phyloP scores from a whole-genome alignment of 306 rosid species.

The Vigna angularis region DNA sequence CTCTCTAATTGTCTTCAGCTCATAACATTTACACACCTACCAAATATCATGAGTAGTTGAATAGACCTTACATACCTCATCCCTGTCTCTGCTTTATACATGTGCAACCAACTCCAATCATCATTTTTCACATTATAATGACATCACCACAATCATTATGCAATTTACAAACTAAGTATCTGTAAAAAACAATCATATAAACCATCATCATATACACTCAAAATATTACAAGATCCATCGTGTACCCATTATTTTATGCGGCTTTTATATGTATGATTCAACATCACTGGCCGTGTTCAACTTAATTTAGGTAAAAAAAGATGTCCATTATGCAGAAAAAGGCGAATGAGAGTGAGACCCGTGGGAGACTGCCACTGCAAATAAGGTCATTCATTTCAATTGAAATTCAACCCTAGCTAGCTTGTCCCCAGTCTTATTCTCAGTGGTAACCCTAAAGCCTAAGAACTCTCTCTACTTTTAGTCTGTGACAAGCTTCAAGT shows the following conservation, averaged over 20 bases:
- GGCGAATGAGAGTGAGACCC: constrained; percentile 35
- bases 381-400: constrained; percentile 38
- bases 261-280: background rate
- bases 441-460: constrained; percentile 53
- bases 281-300: background rate
- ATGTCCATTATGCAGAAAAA: constrained; percentile 30
- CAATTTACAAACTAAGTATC: background rate
- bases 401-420: constrained; percentile 44
- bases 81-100: constrained; percentile 49
- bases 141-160: background rate
- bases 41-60: constrained; percentile 44
- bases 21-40: constrained; percentile 42
- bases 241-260: background rate
- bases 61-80: constrained; percentile 51
- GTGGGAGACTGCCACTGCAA: constrained; percentile 39
- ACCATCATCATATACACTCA: background rate
- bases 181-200: background rate
- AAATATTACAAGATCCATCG: constrained; percentile 2
- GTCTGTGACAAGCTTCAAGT: constrained; percentile 33
- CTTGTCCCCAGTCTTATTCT: constrained; percentile 44
- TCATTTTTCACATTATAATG: constrained; percentile 28
- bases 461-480: constrained; percentile 46
- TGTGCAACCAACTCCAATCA: constrained; percentile 36
- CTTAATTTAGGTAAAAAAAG: constrained; percentile 24
- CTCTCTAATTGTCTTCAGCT: constrained; percentile 48